Base-by-base conservation (phyloP, 805 yeast species). In the Saccharomyces eubayanus region DNA sequence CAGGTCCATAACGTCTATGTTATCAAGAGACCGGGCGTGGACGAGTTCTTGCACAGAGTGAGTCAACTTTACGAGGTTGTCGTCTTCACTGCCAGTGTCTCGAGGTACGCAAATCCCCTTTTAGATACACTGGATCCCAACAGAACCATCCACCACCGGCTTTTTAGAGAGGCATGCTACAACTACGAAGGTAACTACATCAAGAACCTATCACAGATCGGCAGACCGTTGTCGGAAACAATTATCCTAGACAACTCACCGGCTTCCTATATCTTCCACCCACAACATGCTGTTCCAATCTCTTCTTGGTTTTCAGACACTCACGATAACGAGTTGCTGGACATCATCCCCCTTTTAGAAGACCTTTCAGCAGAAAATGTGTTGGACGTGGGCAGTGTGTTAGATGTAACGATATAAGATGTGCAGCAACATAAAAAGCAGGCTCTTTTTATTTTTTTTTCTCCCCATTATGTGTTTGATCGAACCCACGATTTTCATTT, bases 281-380 rank as follows among this genome's bases (percentile, higher is more conserved):
- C 99, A 21, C 96, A 89, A 70, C 97, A 94, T 73, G 96, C 98
- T 8, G 86, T 94, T 29, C 99, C 99, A 27, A 88, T 94, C 29
- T 88, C 96, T 60, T 85, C 94, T 69, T 94, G 99, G 99, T 94
- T 94, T 76, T 88, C 96, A 60, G 99, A 94, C 72, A 83, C 94
- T 29, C 99, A 94, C 70, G 99, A 94, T 70, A 91, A 91, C 68
- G 99, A 94, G 76, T 77, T 94, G 63, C 71, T 88, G 57, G 99
- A 94, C 71, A 81, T 94, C 71, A 74, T 94, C 52, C 99, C 98
- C 12, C 83, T 94, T 56, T 76, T 94, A 61, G 89, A 89, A 69
- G 98, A 94, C 68, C 73, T 94, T 53, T 81, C 97, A 6, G 73
- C 77, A 58, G 67, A 76, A 10, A 77, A 77, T 48, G 97, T 94